Base-by-base conservation (phyloP, 225 moss, liverwort and hornwort species). In the Bryum argenteum region DNA sequence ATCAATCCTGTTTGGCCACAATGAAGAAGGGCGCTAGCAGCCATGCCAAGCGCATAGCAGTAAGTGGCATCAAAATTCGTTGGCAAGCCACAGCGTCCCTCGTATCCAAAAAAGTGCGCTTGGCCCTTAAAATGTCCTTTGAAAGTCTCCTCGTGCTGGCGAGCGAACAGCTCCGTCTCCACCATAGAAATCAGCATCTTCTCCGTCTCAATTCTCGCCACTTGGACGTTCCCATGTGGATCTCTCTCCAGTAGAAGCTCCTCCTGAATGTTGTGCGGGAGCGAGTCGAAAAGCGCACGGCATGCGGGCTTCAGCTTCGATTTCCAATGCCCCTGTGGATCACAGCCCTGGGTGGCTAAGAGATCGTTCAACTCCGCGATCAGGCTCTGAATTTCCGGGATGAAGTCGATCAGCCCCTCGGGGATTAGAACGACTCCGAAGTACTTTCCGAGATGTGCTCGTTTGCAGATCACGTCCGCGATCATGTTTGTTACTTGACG, bases 131-230 rank as follows among this genome's bases (percentile, higher is more conserved):
- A 95, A 28, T 71, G 64, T 10, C 90, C 84, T 9, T 80, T 54
- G 64, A 86, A 95, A 0, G 79, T 78, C 67, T 84, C 70, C 76
- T 90, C 90, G 33, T 85, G 89, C 12, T 87, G 88, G 8, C 92
- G 85, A 21, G 78, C 75, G 14, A 38, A 17, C 24, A 92, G 89
- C 71, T 95, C 92, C 18, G 83, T 26, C 65, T 95, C 94, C 50
- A 95, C 85, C 94, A 95, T 90, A 1, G 94, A 81, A 61, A 95
- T 92, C 72, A 92, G 66, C 83, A 95, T 89, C 81, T 95, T 95
- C 83, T 92, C 94, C 6, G 92, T 95, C 71, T 95, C 94, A 16
- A 95, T 95, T 41, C 74, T 75, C 15, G 92, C 90, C 66, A 80
- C 84, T 66, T 95, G 92, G 17, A 95, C 94, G 60, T 92, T 90